phyloP scores from a whole-genome alignment of 441 rosid species.

The Gossypium trilobum region DNA sequence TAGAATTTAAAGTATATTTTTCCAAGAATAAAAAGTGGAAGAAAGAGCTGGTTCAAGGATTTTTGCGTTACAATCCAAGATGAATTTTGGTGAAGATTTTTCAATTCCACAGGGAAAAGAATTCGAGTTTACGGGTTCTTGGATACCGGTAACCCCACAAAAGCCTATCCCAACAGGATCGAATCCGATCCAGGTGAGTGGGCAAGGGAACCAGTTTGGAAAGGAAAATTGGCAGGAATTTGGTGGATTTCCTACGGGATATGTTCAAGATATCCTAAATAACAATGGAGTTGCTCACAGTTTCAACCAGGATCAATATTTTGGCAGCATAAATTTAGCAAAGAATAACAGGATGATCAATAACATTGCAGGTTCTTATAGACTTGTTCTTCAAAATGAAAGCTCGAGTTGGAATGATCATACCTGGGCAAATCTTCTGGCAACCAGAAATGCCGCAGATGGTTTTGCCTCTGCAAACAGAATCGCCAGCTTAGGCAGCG shows the following conservation, averaged over 20 bases:
- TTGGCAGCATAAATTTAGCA: conserved; percentile 16
- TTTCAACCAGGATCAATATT: conserved; percentile 19
- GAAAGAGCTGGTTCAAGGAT: conserved; percentile 7
- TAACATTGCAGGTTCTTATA: conserved; percentile 29
- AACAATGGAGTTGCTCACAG: conserved; percentile 21
- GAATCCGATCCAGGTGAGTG: conserved; percentile 16
- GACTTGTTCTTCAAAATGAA: conserved; percentile 20
- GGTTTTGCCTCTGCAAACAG: conserved; percentile 20
- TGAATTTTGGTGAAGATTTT: conserved; percentile 31
- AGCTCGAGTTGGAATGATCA: conserved; percentile 17
- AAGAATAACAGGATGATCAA: conserved; percentile 25
- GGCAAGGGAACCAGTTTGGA: conserved; percentile 22
- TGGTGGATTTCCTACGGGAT: conserved; percentile 27
- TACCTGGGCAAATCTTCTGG: conserved; percentile 25
- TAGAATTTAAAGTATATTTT: background rate
- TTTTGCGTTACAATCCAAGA: conserved; percentile 33
- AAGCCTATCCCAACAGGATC: conserved; percentile 36
- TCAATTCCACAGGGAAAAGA: conserved; percentile 29
- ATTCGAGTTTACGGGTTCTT: conserved; percentile 28
- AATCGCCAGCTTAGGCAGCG: conserved; percentile 18
- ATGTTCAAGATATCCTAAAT: conserved; percentile 24
- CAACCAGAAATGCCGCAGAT: conserved; percentile 25
- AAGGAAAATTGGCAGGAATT: conserved; percentile 29
- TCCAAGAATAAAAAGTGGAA: background rate
- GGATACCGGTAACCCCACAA: conserved; percentile 46